Evolutionary conservation across 163 green algal genomes (phyloP).

Genomic region (Scenedesmus sp.): DNA sequence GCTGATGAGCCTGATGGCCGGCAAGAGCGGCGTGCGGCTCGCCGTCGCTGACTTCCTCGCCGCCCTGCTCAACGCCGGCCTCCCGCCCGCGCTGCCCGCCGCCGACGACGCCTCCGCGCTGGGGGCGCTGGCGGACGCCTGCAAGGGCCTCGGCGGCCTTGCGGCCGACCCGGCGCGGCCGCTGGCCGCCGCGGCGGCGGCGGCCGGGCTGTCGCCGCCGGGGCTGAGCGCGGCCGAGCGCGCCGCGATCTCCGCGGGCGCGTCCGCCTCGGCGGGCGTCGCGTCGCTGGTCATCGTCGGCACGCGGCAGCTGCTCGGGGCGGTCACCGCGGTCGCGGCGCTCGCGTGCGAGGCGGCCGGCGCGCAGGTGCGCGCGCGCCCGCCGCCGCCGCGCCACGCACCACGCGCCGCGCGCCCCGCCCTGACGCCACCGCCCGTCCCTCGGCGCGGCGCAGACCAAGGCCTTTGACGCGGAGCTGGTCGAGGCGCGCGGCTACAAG

Average conservation of each 20-base stretch:
- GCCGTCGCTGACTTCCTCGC: constrained; percentile 62
- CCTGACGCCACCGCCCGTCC: background rate
- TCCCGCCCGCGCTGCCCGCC: constrained; percentile 50
- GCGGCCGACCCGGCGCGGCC: background rate
- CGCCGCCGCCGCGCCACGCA: background rate
- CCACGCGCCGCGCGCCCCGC: background rate
- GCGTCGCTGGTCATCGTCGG: constrained; percentile 61
- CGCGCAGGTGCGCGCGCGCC: constrained; percentile 45
- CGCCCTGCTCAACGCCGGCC: constrained; percentile 42
- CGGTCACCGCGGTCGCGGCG: constrained; percentile 62
- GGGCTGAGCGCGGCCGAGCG: constrained; percentile 69
- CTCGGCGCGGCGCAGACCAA: constrained; percentile 13
- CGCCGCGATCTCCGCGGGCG: constrained; percentile 56
- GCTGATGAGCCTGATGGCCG: constrained; percentile 73
- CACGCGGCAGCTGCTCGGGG: constrained; percentile 54
- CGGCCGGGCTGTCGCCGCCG: constrained; percentile 46
- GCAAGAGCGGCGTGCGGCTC: constrained; percentile 59
- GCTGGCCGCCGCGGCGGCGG: constrained; percentile 7
- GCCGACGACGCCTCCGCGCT: constrained; percentile 53
- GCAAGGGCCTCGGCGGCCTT: constrained; percentile 51
- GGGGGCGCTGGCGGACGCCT: constrained; percentile 55
- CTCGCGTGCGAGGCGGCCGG: constrained; percentile 73
- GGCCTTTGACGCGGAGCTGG: constrained; percentile 62
- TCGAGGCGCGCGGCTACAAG: constrained; percentile 72
- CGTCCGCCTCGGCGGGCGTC: constrained; percentile 60